phyloP scores from a whole-genome alignment of 306 rosid genomes.

The Quercus rubra region DNA sequence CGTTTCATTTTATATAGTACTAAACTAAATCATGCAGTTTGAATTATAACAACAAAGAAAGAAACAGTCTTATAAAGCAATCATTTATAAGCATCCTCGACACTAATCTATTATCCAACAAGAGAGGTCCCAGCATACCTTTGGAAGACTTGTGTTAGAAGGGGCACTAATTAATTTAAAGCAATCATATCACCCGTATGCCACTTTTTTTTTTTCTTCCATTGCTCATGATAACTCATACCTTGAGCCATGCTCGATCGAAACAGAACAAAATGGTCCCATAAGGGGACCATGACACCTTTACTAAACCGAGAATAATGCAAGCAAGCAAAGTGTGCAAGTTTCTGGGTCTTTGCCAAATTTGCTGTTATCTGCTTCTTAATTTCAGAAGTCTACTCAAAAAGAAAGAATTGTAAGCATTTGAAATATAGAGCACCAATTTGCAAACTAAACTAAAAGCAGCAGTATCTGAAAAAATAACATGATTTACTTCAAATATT shows the following conservation, averaged over 20 bases:
- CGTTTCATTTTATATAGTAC: background rate
- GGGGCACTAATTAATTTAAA: constrained; percentile 38
- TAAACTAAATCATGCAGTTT: background rate
- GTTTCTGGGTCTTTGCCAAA: background rate
- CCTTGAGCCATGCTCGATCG: constrained; percentile 39
- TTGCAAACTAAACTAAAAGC: background rate
- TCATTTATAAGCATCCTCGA: background rate
- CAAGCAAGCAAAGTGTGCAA: constrained; percentile 10
- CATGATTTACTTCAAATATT: background rate
- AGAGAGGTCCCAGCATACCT: constrained; percentile 30
- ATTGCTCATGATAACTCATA: constrained; percentile 38
- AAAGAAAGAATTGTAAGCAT: background rate
- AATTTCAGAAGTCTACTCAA: background rate
- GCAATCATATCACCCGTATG: constrained; percentile 42
- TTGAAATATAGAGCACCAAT: background rate
- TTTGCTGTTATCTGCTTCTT: background rate
- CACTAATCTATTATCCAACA: constrained; percentile 30
- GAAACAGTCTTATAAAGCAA: constrained; percentile 29
- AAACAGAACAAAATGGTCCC: constrained; percentile 29
- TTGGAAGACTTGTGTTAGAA: constrained; percentile 40
- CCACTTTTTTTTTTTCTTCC: constrained; percentile 32
- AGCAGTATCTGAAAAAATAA: background rate
- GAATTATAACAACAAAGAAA: constrained; percentile 21
- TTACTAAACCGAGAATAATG: background rate
- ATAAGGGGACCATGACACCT: constrained; percentile 21